Conservation (phyloP, 2,329 filamentous ascomycete genomes). For the Epichloe glyceriae region DNA sequence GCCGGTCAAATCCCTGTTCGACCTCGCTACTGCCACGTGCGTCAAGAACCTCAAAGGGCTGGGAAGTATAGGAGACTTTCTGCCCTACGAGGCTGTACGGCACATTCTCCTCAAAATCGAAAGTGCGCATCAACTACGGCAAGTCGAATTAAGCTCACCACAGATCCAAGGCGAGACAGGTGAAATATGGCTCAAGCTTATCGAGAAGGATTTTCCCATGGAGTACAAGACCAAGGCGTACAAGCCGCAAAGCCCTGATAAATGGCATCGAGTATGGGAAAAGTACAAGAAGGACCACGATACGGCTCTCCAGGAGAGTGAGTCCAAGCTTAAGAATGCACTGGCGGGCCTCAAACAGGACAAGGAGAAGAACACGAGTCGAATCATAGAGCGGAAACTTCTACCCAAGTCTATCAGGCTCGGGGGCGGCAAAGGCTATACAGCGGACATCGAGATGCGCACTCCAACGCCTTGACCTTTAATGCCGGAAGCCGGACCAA, state of each 20-base stretch:
- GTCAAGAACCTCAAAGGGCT: conserved; percentile 44
- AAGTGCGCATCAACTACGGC: conserved; percentile 59
- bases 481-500: conserved; percentile 38
- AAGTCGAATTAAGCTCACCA: conserved; percentile 62
- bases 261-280: conserved; percentile 69
- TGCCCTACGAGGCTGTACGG: conserved; percentile 50
- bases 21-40: conserved; percentile 36
- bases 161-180: conserved; percentile 57
- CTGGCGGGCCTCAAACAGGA: conserved; percentile 44
- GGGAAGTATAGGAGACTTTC: conserved; percentile 55
- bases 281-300: conserved; percentile 50
- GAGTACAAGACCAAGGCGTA: conserved; percentile 49
- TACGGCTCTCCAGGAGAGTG: conserved; percentile 44
- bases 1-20: conserved; percentile 36
- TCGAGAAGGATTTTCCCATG: conserved; percentile 61
- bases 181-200: conserved; percentile 69
- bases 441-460: conserved; percentile 16
- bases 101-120: conserved; percentile 60
- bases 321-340: conserved; percentile 42
- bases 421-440: conserved; percentile 12
- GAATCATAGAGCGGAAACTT: conserved; percentile 38
- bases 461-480: conserved; percentile 27
- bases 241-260: conserved; percentile 49
- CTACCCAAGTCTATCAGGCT: conserved; percentile 31
- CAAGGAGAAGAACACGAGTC: conserved; percentile 43